A percentile compares a stretch with the other conserved stretches of the same genome.
phyloP scores from a whole-genome alignment of 2,329 filamentous ascomycete species.

The Verticillium isaacii region DNA sequence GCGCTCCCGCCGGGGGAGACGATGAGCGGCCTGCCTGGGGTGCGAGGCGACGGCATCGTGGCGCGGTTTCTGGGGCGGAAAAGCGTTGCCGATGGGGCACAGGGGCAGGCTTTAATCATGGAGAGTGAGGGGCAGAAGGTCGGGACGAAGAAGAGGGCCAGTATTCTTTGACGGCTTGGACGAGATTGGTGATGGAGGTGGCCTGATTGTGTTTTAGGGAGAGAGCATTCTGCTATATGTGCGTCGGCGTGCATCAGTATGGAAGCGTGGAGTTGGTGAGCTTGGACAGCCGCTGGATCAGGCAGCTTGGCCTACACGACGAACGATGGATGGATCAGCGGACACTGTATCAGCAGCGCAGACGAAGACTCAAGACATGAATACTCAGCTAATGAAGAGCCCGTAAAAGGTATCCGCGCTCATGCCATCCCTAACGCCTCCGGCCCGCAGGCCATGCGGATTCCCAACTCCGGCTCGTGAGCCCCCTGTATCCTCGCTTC shows the following conservation, averaged over 20 bases:
- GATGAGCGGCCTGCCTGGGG: background rate
- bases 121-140: slow-evolving; percentile 8
- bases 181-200: no score
- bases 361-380: background rate
- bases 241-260: background rate
- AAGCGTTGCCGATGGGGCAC: background rate
- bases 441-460: background rate
- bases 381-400: background rate
- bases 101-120: background rate
- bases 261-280: background rate
- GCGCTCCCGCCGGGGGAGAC: slow-evolving; percentile 34
- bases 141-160: slow-evolving; percentile 9
- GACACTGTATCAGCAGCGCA: background rate
- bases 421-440: background rate
- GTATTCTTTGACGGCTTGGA: slow-evolving; percentile 1
- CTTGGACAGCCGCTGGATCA: background rate
- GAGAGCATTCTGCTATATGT: background rate
- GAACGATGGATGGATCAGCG: background rate
- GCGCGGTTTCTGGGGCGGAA: slow-evolving; percentile 7
- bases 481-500: background rate
- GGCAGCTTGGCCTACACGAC: background rate
- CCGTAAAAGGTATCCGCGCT: background rate
- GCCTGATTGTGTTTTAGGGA: background rate
- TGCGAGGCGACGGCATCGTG: slow-evolving; percentile 5
- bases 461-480: background rate